Percentiles rank a stretch among this genome's conserved stretches.
phyloP scores from a whole-genome alignment of 176 grass and related monocot species.

The Aegilops longissima region DNA sequence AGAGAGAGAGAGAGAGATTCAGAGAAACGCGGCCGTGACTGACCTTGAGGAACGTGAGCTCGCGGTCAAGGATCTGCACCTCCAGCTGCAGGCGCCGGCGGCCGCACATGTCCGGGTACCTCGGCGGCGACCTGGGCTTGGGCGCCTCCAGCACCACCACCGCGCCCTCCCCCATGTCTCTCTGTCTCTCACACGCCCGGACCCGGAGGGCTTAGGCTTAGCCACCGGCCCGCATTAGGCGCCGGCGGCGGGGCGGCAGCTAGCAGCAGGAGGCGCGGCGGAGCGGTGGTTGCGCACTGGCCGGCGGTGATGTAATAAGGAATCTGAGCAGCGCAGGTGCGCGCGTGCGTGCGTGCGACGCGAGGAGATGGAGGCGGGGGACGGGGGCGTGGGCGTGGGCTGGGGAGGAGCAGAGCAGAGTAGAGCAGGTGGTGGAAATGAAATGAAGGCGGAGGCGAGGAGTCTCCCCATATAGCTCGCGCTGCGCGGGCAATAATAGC shows the following conservation, averaged over 20 bases:
- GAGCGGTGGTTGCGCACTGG: not conserved
- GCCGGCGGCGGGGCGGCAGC: not conserved
- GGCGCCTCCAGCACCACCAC: conserved; percentile 56
- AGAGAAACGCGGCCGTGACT: not conserved
- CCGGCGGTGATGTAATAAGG: not conserved
- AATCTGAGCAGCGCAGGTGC: not conserved
- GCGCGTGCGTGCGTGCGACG: conserved; percentile 5
- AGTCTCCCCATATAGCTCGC: conserved; percentile 40
- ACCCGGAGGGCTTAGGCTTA: not conserved
- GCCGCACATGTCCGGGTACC: conserved; percentile 89
- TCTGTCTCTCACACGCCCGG: not conserved
- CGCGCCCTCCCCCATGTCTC: conserved; percentile 28
- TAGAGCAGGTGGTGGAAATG: conserved; percentile 14
- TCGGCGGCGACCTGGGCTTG: conserved; percentile 75
- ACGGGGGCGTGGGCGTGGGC: not conserved
- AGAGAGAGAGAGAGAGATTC: not conserved
- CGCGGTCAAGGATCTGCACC: conserved; percentile 91
- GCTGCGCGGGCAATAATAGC: conserved; percentile 60
- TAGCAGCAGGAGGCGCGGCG: not conserved
- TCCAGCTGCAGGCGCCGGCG: conserved; percentile 85
- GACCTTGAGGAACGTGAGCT: conserved; percentile 89
- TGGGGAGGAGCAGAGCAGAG: conserved; percentile 8
- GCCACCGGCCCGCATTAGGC: not conserved
- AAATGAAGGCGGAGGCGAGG: conserved; percentile 17
- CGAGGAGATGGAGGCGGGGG: not conserved